Evolutionary conservation across 257 asterid species (phyloP).

Genomic region (Solanum peruvianum): DNA sequence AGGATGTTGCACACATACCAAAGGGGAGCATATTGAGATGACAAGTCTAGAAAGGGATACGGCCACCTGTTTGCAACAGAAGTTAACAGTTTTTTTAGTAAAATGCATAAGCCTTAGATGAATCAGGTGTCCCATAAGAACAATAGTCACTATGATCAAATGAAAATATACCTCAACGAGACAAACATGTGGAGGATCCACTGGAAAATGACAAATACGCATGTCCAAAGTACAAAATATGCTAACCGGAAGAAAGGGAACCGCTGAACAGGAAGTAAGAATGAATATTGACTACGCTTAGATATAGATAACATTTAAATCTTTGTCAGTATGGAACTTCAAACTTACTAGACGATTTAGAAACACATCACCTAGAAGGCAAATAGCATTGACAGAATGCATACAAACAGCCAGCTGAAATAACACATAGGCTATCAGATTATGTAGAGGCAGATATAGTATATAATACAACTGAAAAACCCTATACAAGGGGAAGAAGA

Average conservation of each 20-base stretch:
- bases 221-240: constrained; percentile 65
- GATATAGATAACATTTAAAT: not conserved
- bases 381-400: constrained; percentile 66
- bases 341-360: constrained; percentile 51
- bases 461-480: not conserved
- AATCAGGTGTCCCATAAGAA: not conserved
- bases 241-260: constrained; percentile 85
- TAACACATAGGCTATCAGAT: not conserved
- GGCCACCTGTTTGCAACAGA: constrained; percentile 55
- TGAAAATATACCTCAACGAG: constrained; percentile 31
- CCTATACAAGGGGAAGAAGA: not conserved
- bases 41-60: constrained; percentile 53
- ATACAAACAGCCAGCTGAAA: constrained; percentile 47
- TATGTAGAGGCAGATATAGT: not conserved
- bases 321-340: not conserved
- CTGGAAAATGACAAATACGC: constrained; percentile 60
- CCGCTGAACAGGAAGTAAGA: constrained; percentile 35
- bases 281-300: not conserved
- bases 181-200: constrained; percentile 75
- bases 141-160: not conserved
- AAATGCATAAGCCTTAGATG: not conserved
- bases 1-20: not conserved
- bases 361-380: constrained; percentile 56
- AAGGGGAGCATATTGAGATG: constrained; percentile 61
- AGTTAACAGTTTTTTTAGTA: not conserved